A percentile compares a stretch with the other conserved stretches of the same genome.
phyloP scores from a whole-genome alignment of 768 basidiomycete genomes.

The Rhizopogon salebrosus region DNA sequence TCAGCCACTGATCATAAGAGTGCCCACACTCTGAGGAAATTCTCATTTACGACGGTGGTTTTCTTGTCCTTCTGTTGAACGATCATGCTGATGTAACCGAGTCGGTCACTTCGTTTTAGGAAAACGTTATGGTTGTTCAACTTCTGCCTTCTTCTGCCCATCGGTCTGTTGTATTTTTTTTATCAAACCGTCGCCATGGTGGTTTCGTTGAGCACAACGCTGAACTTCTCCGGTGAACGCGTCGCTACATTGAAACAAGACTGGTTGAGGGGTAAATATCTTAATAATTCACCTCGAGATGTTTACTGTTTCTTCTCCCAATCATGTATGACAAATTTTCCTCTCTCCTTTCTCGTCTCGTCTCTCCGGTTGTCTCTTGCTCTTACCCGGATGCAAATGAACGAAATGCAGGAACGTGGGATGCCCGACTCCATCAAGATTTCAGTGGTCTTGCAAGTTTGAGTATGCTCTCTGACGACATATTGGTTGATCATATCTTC shows the following conservation, averaged over 20 bases:
- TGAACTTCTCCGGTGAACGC: background rate
- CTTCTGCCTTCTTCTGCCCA: background rate
- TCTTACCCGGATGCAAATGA: background rate
- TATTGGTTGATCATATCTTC: conserved; percentile 33
- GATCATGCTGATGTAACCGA: no score
- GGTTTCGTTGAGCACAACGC: background rate
- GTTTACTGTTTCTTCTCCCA: background rate
- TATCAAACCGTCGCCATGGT: background rate
- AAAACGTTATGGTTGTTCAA: background rate
- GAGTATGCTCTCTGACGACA: conserved; percentile 31
- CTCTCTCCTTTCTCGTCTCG: conserved; percentile 16
- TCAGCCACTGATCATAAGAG: no score
- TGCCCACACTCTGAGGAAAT: no score
- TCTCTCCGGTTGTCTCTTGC: background rate
- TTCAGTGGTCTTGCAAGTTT: conserved; percentile 21
- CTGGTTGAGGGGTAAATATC: conserved; percentile 14
- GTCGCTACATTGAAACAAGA: conserved; percentile 13
- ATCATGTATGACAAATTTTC: conserved; percentile 2
- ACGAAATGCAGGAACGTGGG: conserved; percentile 17
- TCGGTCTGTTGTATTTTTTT: background rate
- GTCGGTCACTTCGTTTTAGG: background rate
- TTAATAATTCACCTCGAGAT: conserved; percentile 1
- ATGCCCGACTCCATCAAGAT: conserved; percentile 17
- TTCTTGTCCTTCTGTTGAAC: no score
- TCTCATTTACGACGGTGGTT: no score